Base-by-base conservation (phyloP, 352 stramenopile species). In the Pythium aquatile region DNA sequence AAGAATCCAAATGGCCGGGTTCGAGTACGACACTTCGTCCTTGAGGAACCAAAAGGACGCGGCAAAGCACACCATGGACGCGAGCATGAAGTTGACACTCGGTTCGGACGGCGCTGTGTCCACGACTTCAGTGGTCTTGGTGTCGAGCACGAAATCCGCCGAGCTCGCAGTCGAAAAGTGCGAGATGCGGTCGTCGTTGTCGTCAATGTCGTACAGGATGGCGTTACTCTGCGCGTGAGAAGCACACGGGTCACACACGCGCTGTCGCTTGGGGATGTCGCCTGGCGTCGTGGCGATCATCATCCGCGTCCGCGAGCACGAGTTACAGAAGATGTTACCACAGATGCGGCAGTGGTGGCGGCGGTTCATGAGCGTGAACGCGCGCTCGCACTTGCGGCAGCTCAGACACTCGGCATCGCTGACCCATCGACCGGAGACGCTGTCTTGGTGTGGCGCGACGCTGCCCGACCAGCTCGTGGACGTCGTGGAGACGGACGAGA, bases 341-440 rank as follows among this genome's bases (percentile, higher is more conserved):
- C 85, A 94, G 52, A 91, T 83, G 56, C 85, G 85, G 70, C 85
- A 94, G 74, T 94, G 85, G 64, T 94, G 85, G 29, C 85, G 81
- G 2, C 85, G 81, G 69, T 90, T 88, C 46, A 90, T 76, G 29
- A 94, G 70, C 55, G 85, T 87, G 58, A 94, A 94, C 6, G 28
- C 55, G 32, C 79, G 76, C 65, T 84, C 78, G 68, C 85, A 94
- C 68, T 91, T 89, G 64, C 61, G 67, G 70, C 85, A 94, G 14
- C 57, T 77, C 30, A 72, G 69, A 62, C 70, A 76, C 20, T 76
- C 74, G 30, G 67, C 64, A 60, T 93, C 85, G 24, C 88, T 77
- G 26, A 87, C 72, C 85, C 85, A 93, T 55, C 82, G 76, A 24
- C 83, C 83, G 2, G 80, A 90, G 17, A 91, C 77, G 30, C 79